A percentile compares a stretch with the other conserved stretches of the same genome.
Conservation (phyloP, 2,329 filamentous ascomycete species). For the Thelonectria olida region DNA sequence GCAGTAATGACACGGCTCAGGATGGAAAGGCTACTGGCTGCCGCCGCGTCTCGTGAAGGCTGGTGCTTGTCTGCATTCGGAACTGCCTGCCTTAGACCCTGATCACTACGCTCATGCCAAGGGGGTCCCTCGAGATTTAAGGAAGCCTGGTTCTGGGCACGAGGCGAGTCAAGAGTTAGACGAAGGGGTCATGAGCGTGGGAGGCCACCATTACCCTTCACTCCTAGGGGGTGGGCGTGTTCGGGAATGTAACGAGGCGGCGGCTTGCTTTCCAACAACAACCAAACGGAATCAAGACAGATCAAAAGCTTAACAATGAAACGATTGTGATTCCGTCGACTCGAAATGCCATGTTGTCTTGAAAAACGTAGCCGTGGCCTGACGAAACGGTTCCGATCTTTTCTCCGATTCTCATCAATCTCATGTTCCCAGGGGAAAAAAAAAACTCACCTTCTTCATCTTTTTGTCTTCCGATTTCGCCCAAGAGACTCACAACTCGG, state of each 20-base stretch:
- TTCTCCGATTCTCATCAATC: not conserved
- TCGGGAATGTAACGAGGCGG: not conserved
- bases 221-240: too few relatives aligned
- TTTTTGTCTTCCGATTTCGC: not conserved
- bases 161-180: too few relatives aligned
- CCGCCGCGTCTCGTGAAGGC: slow-evolving; percentile 1
- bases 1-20: slow-evolving; percentile 9
- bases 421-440: not conserved
- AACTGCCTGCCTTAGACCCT: slow-evolving; percentile 10
- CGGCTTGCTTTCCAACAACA: not conserved
- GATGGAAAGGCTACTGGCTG: slow-evolving; percentile 5
- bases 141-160: too few relatives aligned
- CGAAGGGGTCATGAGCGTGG: not conserved
- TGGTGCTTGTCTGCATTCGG: slow-evolving; percentile 5
- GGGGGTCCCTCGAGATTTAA: too few relatives aligned
- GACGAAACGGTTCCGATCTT: not conserved
- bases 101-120: too few relatives aligned
- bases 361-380: slow-evolving; percentile 14
- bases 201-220: too few relatives aligned
- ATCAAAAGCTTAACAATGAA: slow-evolving; percentile 18
- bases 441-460: too few relatives aligned
- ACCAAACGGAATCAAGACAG: slow-evolving; percentile 14
- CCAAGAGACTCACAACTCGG: too few relatives aligned
- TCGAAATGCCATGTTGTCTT: slow-evolving; percentile 4
- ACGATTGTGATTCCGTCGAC: slow-evolving; percentile 6